Evolutionary conservation across 164 flowering plant genomes (phyloP).

Genomic region (Brasenia schreberi): DNA sequence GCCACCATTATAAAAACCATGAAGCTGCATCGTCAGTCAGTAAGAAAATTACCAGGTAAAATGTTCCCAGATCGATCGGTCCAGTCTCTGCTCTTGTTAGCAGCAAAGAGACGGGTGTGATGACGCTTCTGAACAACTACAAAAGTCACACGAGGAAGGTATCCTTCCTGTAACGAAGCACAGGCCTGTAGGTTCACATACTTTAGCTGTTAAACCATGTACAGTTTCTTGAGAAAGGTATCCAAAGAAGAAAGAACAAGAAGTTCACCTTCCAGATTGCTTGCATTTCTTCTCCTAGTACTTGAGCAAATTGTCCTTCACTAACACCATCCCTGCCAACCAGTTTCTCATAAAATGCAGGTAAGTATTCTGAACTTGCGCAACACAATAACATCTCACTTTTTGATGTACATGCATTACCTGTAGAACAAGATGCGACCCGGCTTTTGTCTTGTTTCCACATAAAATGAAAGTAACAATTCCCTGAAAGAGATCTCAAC

Average conservation of each 20-base stretch:
- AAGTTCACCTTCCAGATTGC: conserved; percentile 69
- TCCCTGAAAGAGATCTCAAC: conserved; percentile 20
- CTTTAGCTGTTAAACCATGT: neutral
- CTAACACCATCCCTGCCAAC: conserved; percentile 87
- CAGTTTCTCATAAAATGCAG: neutral
- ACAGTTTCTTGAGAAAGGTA: neutral
- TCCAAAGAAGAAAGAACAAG: neutral
- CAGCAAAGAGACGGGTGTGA: conserved; percentile 76
- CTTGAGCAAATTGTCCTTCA: conserved; percentile 90
- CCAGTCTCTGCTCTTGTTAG: conserved; percentile 52
- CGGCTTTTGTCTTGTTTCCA: conserved; percentile 67
- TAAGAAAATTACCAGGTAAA: conserved; percentile 39
- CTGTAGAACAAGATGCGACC: conserved; percentile 59
- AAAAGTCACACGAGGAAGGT: conserved; percentile 87
- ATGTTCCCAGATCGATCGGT: conserved; percentile 79
- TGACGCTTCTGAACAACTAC: conserved; percentile 88
- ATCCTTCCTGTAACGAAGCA: conserved; percentile 75
- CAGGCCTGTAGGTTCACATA: conserved; percentile 52
- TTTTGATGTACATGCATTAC: conserved; percentile 8
- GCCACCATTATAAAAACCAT: no score
- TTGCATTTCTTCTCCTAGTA: conserved; percentile 64
- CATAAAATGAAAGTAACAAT: conserved; percentile 48
- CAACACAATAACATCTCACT: neutral
- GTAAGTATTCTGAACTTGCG: neutral
- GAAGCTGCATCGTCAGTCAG: no score